A percentile compares a stretch with the other conserved stretches of the same genome.
Conservation (phyloP, 768 basidiomycete species). For the Boletus bicolor region DNA sequence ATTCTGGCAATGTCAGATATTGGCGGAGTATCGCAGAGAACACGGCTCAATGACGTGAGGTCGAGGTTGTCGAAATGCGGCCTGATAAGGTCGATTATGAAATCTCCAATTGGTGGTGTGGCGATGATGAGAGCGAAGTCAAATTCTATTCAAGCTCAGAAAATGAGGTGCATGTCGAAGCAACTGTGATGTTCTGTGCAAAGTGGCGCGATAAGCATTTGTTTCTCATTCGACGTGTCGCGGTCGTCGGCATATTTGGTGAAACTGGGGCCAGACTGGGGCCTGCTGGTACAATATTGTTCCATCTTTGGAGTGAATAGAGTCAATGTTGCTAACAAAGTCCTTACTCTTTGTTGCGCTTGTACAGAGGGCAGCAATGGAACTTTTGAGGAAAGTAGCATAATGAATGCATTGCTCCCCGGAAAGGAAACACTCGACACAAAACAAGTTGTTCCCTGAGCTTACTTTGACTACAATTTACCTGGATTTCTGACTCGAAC, state of each 20-base stretch:
- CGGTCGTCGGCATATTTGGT: background rate
- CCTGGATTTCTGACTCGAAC: too few relatives aligned
- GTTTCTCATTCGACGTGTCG: background rate
- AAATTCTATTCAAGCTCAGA: background rate
- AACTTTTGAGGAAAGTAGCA: too few relatives aligned
- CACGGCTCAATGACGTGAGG: background rate
- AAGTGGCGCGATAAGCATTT: background rate
- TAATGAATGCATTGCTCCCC: too few relatives aligned
- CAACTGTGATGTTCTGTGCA: background rate
- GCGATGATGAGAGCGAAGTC: background rate
- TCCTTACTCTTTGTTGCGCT: too few relatives aligned
- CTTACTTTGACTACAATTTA: too few relatives aligned
- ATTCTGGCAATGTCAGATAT: background rate
- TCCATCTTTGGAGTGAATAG: too few relatives aligned
- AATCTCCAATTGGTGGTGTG: background rate
- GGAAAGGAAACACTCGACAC: too few relatives aligned
- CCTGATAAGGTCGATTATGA: background rate
- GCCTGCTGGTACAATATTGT: too few relatives aligned
- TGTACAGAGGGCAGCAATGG: too few relatives aligned
- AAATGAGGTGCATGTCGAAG: background rate
- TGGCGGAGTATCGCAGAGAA: background rate
- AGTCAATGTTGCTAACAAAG: too few relatives aligned
- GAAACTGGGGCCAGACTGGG: too few relatives aligned
- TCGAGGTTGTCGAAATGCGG: background rate
- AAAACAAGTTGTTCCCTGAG: too few relatives aligned